Evolutionary conservation across 352 stramenopile species (phyloP).

Genomic region (Globisporangium takayamanum): DNA sequence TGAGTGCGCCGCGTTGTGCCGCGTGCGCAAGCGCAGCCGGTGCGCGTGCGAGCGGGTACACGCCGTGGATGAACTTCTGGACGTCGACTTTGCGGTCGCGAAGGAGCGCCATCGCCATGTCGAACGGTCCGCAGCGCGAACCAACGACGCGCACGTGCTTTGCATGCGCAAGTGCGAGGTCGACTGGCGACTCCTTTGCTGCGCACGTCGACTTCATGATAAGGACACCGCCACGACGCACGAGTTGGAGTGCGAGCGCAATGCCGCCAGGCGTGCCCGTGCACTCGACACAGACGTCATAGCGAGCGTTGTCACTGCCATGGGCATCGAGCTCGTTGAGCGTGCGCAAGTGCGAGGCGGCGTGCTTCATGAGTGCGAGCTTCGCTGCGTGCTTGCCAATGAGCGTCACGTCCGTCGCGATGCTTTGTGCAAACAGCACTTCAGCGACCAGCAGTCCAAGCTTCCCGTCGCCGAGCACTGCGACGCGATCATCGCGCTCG

Average conservation of each 20-base stretch:
- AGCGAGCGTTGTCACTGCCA: slow-evolving; percentile 9
- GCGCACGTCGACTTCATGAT: slow-evolving; percentile 55
- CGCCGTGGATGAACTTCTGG: slow-evolving; percentile 58
- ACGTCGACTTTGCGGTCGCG: slow-evolving; percentile 41
- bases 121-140: slow-evolving; percentile 62
- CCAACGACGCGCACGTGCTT: slow-evolving; percentile 51
- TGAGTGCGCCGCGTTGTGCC: slow-evolving; percentile 36
- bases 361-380: slow-evolving; percentile 39
- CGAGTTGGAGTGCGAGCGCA: slow-evolving; percentile 31
- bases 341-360: slow-evolving; percentile 29
- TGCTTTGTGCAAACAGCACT: slow-evolving; percentile 40
- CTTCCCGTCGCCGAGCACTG: slow-evolving; percentile 86
- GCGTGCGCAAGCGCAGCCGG: slow-evolving; percentile 43
- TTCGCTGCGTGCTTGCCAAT: slow-evolving; percentile 60
- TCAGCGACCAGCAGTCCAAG: slow-evolving; percentile 84
- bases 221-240: slow-evolving; percentile 27
- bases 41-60: slow-evolving; percentile 49
- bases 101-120: slow-evolving; percentile 47
- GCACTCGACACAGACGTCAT: slow-evolving; percentile 66
- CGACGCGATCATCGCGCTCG: slow-evolving; percentile 43
- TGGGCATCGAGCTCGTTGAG: slow-evolving; percentile 11
- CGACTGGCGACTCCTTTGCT: slow-evolving; percentile 23
- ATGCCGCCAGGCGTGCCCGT: slow-evolving; percentile 44
- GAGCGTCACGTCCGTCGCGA: slow-evolving; percentile 32
- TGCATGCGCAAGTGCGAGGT: slow-evolving; percentile 19